Evolutionary conservation across 495 filamentous ascomycete genomes (phyloP), one percentile per base, ranked within the genome.

Genomic region (Amorphotheca resinae): DNA sequence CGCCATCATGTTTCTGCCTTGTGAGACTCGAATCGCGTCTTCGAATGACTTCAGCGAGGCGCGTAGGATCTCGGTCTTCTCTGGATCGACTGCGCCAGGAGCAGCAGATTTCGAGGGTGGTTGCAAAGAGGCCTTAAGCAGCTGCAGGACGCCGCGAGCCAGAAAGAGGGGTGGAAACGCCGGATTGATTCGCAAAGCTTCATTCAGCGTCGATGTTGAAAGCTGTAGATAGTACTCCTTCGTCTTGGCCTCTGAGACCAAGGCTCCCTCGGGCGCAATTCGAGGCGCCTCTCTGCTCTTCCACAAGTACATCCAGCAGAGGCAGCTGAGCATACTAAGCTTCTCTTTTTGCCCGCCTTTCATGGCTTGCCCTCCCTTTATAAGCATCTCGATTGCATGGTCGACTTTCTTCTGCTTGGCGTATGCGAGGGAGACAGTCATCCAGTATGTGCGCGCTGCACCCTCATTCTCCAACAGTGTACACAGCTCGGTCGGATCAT

Each of bases 401-500:
- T 95, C 87, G 33, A 87, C 72, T 62, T 93, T 89, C 28, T 79
- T 75, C 60, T 93, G 87, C 63, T 95, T 96, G 20, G 89, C 88
- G 56, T 98, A 96, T n/a, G 89, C 93, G 25, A 95, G 73, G 22
- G 91, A 84, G 48, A 95, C 87, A 11, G 84, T 86, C 69, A 96
- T 87, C 91, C 91, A 98, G 55, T 87, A 89, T 22, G 77, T 81
- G 48, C 87, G 80, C 15, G 80, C 81, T 2, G 86, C 85, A 45
- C 78, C 75, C 58, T 96, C 91, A 47, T 88, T 91, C 59, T 96
- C 91, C 41, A 98, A 72, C 30, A 96, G 68, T 1, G 82, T 86
- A 64, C 91, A 96, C 8, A 98, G 72, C 63, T 98, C 91, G 26
- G 87, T 95, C 1, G 89, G 89, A 53, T 98, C 91, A 54, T 96